phyloP scores from a whole-genome alignment of 768 basidiomycete species.

The Phaeotremella fagi region DNA sequence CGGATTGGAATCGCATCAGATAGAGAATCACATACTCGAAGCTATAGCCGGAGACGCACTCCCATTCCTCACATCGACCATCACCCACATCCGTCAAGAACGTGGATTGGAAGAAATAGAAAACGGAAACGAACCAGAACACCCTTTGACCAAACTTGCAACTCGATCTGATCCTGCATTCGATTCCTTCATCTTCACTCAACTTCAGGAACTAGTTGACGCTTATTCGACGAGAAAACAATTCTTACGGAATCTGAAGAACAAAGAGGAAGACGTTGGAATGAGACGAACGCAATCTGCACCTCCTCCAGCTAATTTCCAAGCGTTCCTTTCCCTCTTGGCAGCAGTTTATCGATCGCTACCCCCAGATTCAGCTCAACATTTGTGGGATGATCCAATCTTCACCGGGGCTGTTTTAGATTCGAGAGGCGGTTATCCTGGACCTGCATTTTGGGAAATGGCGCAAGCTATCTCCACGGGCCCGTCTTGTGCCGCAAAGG shows the following conservation, averaged over 20 bases:
- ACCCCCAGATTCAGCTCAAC: conserved; percentile 32
- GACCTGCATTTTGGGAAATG: conserved; percentile 33
- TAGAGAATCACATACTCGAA: conserved; percentile 31
- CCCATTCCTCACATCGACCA: conserved; percentile 20
- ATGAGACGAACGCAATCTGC: conserved; percentile 20
- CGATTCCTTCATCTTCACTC: conserved; percentile 26
- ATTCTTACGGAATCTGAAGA: conserved; percentile 28
- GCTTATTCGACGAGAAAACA: conserved; percentile 21
- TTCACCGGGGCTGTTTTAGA: conserved; percentile 34
- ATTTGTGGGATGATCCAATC: conserved; percentile 29
- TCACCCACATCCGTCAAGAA: conserved; percentile 23
- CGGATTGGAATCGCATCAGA: conserved; percentile 28
- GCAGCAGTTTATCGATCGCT: conserved; percentile 29
- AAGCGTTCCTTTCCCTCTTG: conserved; percentile 32
- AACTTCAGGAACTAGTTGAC: conserved; percentile 26
- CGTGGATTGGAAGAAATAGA: conserved; percentile 28
- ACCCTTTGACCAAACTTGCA: conserved; percentile 26
- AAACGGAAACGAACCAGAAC: conserved; percentile 14
- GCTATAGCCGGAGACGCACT: conserved; percentile 32
- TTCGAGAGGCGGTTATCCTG: conserved; percentile 20
- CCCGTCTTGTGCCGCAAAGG: conserved; percentile 25
- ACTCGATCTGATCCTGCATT: conserved; percentile 19
- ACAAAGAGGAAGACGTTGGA: conserved; percentile 39
- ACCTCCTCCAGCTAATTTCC: conserved; percentile 25
- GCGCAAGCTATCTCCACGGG: conserved; percentile 33